Conservation (phyloP, 2,329 filamentous ascomycete genomes). For the Arthroderma sp. region DNA sequence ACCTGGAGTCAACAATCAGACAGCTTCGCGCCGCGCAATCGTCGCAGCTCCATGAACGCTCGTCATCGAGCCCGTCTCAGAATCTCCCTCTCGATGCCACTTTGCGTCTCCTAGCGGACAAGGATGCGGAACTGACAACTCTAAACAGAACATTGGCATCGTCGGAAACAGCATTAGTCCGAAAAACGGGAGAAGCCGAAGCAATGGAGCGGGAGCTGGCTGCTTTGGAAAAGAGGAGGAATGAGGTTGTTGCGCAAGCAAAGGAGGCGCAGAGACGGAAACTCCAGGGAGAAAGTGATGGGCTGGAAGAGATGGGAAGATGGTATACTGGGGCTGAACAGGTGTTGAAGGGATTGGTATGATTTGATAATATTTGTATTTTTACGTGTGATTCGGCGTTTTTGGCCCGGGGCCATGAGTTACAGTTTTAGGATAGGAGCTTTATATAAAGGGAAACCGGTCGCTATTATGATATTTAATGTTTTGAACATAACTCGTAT, state of each 20-base stretch:
- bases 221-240: constrained; percentile 34
- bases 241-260: constrained; percentile 36
- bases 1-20: constrained; percentile 40
- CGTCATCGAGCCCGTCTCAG: constrained; percentile 25
- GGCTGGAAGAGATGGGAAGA: constrained; percentile 35
- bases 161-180: constrained; percentile 34
- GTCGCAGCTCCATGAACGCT: constrained; percentile 50
- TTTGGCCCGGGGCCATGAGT: background rate
- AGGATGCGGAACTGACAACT: constrained; percentile 30
- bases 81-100: constrained; percentile 33
- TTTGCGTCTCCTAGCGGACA: constrained; percentile 28
- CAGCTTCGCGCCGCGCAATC: constrained; percentile 43
- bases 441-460: background rate
- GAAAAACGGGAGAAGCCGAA: constrained; percentile 35
- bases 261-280: constrained; percentile 35
- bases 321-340: constrained; percentile 36
- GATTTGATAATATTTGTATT: background rate
- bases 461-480: constrained; percentile 5
- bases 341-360: constrained; percentile 27
- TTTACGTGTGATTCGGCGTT: background rate
- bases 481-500: background rate
- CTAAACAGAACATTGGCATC: constrained; percentile 33
- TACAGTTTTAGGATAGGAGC: background rate
- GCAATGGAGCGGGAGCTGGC: constrained; percentile 34
- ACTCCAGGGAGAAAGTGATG: constrained; percentile 36